A percentile compares a stretch with the other conserved stretches of the same genome.
phyloP scores from a whole-genome alignment of 495 filamentous ascomycete species.

The Niebla homalea region DNA sequence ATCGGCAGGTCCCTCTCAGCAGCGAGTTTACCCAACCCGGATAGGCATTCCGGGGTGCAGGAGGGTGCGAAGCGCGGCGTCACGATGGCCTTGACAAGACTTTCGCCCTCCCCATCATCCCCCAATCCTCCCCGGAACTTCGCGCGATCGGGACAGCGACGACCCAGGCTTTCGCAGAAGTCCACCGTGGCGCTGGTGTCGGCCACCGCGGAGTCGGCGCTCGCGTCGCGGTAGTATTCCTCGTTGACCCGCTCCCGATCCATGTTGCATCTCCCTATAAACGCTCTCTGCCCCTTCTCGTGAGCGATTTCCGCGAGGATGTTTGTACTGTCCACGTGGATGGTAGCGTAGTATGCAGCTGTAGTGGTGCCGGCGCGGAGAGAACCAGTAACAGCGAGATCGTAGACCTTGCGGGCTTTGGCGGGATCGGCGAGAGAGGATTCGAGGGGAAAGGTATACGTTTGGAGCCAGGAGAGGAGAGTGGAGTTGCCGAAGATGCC shows the following conservation, averaged over 20 bases:
- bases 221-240: constrained; percentile 59
- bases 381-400: constrained; percentile 59
- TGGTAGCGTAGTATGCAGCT: constrained; percentile 84
- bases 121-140: no score
- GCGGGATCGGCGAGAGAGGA: constrained; percentile 45
- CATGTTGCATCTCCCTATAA: constrained; percentile 89
- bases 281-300: constrained; percentile 65
- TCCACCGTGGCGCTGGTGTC: constrained; percentile 49
- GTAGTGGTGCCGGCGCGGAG: constrained; percentile 83
- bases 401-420: constrained; percentile 50
- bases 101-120: constrained; percentile 1
- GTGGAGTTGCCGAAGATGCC: constrained; percentile 86
- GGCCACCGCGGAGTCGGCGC: constrained; percentile 38
- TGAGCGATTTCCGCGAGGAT: constrained; percentile 73
- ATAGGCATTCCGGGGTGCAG: constrained; percentile 49
- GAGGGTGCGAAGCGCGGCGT: constrained; percentile 84
- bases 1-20: constrained; percentile 41
- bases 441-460: constrained; percentile 93
- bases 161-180: constrained; percentile 43
- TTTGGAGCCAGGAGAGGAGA: constrained; percentile 80
- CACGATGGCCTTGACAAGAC: constrained; percentile 62
- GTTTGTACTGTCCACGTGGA: constrained; percentile 70
- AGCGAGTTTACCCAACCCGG: constrained; percentile 49
- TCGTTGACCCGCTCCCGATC: constrained; percentile 50
- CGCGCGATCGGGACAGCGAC: constrained; percentile 39